Conservation (phyloP, 805 yeast genomes). For the Candida xiaguanensis region DNA sequence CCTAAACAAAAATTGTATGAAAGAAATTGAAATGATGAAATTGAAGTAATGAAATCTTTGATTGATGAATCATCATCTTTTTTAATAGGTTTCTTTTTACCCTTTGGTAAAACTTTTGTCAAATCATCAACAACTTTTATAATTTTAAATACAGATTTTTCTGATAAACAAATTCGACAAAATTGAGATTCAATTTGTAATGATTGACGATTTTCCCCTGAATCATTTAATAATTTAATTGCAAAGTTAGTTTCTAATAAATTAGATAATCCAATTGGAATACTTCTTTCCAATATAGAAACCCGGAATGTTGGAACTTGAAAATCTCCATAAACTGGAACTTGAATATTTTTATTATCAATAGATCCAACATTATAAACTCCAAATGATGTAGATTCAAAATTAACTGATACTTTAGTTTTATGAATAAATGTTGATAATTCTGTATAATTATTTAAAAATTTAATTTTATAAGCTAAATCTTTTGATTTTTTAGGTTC, state of each 20-base stretch:
- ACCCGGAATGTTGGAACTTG: constrained; percentile 40
- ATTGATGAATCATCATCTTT: neutral
- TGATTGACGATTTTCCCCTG: constrained; percentile 32
- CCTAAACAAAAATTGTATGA: constrained; percentile 72
- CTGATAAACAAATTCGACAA: constrained; percentile 56
- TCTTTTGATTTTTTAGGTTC: neutral
- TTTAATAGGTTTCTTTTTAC: neutral
- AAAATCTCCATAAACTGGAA: constrained; percentile 37
- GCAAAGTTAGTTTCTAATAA: constrained; percentile 42
- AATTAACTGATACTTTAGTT: constrained; percentile 31
- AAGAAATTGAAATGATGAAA: constrained; percentile 53
- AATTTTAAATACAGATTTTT: constrained; percentile 42
- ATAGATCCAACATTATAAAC: constrained; percentile 19
- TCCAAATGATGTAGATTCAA: constrained; percentile 26
- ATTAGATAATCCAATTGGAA: constrained; percentile 38
- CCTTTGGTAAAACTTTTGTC: constrained; percentile 4
- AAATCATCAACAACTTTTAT: constrained; percentile 30
- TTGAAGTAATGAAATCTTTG: constrained; percentile 13
- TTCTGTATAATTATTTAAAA: constrained; percentile 33
- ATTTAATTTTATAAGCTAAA: constrained; percentile 20
- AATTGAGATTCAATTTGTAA: constrained; percentile 57
- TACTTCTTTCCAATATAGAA: constrained; percentile 36
- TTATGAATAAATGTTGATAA: constrained; percentile 29
- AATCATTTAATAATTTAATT: constrained; percentile 40
- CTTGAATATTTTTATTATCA: constrained; percentile 10